These are phyloP conservation scores for Tephrocybe rancida DNA, from an alignment of 768 basidiomycete species.

Conservation along the genomic window DNA sequence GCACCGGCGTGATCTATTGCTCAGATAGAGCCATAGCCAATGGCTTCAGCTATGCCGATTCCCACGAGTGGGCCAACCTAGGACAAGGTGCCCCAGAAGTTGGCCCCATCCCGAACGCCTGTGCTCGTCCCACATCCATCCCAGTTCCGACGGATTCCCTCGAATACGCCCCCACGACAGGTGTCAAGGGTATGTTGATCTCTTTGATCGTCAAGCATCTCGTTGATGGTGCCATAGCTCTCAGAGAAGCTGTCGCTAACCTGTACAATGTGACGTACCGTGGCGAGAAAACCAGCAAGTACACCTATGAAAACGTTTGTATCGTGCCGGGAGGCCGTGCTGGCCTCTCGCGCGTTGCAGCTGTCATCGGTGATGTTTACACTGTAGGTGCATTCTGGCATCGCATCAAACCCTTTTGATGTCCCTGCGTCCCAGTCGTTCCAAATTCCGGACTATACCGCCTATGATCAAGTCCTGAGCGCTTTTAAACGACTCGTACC, in stretches of 20 bases:
- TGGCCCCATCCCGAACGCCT: constrained; percentile 78
- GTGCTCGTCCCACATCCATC: constrained; percentile 65
- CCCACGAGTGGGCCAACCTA: constrained; percentile 84
- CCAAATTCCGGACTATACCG: constrained; percentile 92
- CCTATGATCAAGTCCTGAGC: constrained; percentile 81
- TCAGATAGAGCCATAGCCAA: constrained; percentile 95
- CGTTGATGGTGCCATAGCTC: constrained; percentile 39
- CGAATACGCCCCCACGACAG: constrained; percentile 93
- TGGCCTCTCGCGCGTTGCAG: constrained; percentile 87
- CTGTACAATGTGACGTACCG: constrained; percentile 90
- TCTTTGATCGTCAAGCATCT: not conserved
- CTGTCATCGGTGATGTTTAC: constrained; percentile 90
- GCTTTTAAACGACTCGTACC: constrained; percentile 91
- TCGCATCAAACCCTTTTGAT: not conserved
- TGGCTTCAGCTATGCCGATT: constrained; percentile 79
- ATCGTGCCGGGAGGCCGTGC: constrained; percentile 95
- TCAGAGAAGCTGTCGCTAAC: constrained; percentile 88
- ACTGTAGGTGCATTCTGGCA: constrained; percentile 47
- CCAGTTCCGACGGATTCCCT: constrained; percentile 69
- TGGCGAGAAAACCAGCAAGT: constrained; percentile 77
- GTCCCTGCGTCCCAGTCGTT: constrained; percentile 57
- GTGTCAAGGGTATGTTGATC: constrained; percentile 66
- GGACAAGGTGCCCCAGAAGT: constrained; percentile 95
- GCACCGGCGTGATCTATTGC: constrained; percentile 77
- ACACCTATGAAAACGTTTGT: constrained; percentile 91